Evolutionary conservation across 495 filamentous ascomycete genomes (phyloP).

Genomic region (Aspergillus olivimuriae): DNA sequence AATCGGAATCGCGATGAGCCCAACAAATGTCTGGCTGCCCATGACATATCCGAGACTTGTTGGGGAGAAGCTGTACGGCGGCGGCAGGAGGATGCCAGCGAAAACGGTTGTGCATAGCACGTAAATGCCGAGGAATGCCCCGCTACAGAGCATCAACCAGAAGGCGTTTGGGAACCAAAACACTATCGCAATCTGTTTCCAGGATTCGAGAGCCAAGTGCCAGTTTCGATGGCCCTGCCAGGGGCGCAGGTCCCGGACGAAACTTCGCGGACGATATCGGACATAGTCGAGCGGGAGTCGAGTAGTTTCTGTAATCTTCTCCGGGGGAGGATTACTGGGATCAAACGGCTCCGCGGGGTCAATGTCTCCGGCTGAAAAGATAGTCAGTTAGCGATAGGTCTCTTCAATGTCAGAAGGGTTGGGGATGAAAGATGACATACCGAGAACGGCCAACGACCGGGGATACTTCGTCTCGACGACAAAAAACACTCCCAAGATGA

Average conservation of each 20-base stretch:
- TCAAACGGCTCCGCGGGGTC: background rate
- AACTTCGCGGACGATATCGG: conserved; percentile 1
- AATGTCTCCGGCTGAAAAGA: background rate
- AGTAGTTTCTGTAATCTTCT: conserved; percentile 1
- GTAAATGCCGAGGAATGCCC: conserved; percentile 15
- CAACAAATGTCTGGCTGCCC: conserved; percentile 13
- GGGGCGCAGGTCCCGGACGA: background rate
- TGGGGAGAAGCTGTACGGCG: conserved; percentile 13
- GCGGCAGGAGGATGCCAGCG: conserved; percentile 7
- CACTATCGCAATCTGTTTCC: conserved; percentile 2
- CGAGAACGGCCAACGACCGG: conserved; percentile 5
- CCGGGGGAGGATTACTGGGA: background rate
- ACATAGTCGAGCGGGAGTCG: background rate
- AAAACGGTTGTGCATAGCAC: conserved; percentile 15
- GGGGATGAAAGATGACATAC: too few relatives aligned
- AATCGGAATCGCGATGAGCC: conserved; percentile 13
- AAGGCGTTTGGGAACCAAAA: conserved; percentile 15
- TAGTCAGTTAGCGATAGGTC: too few relatives aligned
- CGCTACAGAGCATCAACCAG: conserved; percentile 16
- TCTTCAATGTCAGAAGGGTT: too few relatives aligned
- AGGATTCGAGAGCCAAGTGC: background rate
- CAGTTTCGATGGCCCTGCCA: background rate
- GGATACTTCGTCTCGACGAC: conserved; percentile 13
- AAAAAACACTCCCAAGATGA: conserved; percentile 8
- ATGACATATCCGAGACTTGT: conserved; percentile 15